Evolutionary conservation across 75 land plant genomes (phyloP).

Genomic region (Selaginella moellendorffii): DNA sequence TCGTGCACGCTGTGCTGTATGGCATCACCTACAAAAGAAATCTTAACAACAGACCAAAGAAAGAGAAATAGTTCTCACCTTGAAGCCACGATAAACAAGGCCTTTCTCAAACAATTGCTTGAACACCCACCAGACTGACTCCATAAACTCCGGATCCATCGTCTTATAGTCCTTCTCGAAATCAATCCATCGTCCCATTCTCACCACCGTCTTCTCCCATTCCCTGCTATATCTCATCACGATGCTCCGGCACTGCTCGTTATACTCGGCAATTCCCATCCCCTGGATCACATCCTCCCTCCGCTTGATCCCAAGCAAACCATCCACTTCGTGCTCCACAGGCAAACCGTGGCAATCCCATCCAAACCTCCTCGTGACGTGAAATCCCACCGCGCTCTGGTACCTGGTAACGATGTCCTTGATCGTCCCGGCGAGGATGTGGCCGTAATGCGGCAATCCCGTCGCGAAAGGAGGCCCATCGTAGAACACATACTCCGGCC

Average conservation of each 20-base stretch:
- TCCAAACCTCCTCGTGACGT: slow-evolving; percentile 88
- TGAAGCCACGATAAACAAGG: slow-evolving; percentile 75
- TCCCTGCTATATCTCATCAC: slow-evolving; percentile 82
- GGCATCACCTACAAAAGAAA: slow-evolving; percentile 96
- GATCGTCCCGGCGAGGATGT: slow-evolving; percentile 97
- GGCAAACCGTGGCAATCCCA: slow-evolving; percentile 99
- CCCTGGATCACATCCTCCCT: slow-evolving; percentile 45
- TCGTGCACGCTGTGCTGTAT: slow-evolving; percentile 94
- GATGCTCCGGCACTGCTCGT: slow-evolving; percentile 80
- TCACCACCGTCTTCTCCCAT: slow-evolving; percentile 69
- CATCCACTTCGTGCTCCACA: slow-evolving; percentile 84
- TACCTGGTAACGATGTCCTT: slow-evolving; percentile 93
- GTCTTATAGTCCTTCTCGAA: slow-evolving; percentile 92
- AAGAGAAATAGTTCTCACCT: slow-evolving; percentile 27
- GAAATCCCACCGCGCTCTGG: slow-evolving; percentile 71
- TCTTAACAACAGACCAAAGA: not conserved
- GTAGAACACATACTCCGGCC: slow-evolving; percentile 92
- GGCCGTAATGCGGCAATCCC: slow-evolving; percentile 96
- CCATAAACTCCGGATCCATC: slow-evolving; percentile 81
- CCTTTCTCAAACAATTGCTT: slow-evolving; percentile 66
- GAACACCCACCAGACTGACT: slow-evolving; percentile 98
- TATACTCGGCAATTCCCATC: slow-evolving; percentile 83
- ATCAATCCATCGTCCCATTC: slow-evolving; percentile 94
- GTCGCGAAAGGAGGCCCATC: slow-evolving; percentile 99
- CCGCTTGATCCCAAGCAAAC: slow-evolving; percentile 39